Evolutionary conservation across 306 rosid genomes (phyloP).

Genomic region (Betula pendula): DNA sequence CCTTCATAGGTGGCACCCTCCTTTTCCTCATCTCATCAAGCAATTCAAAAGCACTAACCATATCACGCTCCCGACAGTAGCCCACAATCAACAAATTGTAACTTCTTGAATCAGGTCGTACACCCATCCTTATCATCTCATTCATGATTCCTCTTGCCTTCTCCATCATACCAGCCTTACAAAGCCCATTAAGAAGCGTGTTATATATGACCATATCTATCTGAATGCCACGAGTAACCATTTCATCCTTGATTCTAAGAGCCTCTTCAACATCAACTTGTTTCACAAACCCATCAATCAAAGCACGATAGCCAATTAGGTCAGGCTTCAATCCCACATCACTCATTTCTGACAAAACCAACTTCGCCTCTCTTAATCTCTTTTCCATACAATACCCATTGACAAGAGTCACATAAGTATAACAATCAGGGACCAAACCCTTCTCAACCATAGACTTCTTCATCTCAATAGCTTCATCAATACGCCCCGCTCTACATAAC

Average conservation of each 20-base stretch:
- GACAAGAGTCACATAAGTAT: constrained; percentile 33
- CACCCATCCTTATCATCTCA: constrained; percentile 40
- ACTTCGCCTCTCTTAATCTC: constrained; percentile 37
- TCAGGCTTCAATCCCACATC: constrained; percentile 38
- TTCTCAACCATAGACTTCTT: constrained; percentile 33
- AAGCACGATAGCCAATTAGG: constrained; percentile 20
- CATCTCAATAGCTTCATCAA: constrained; percentile 38
- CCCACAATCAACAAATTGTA: constrained; percentile 39
- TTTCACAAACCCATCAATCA: constrained; percentile 44
- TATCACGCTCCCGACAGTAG: constrained; percentile 30
- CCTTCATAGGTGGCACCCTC: constrained; percentile 30
- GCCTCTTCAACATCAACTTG: constrained; percentile 41
- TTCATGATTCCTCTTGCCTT: constrained; percentile 33
- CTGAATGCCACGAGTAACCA: constrained; percentile 29
- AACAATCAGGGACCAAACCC: constrained; percentile 37
- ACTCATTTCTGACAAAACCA: constrained; percentile 37
- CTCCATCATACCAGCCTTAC: constrained; percentile 42
- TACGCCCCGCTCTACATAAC: constrained; percentile 35
- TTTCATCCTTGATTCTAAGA: constrained; percentile 34
- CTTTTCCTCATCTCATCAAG: constrained; percentile 41
- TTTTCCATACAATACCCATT: constrained; percentile 39
- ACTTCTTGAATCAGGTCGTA: constrained; percentile 27
- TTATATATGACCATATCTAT: constrained; percentile 24
- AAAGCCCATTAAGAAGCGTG: constrained; percentile 33
- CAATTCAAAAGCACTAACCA: constrained; percentile 27